Base-by-base conservation (phyloP, 1,139 yeast species). In the Geotrichum klebahnii region DNA sequence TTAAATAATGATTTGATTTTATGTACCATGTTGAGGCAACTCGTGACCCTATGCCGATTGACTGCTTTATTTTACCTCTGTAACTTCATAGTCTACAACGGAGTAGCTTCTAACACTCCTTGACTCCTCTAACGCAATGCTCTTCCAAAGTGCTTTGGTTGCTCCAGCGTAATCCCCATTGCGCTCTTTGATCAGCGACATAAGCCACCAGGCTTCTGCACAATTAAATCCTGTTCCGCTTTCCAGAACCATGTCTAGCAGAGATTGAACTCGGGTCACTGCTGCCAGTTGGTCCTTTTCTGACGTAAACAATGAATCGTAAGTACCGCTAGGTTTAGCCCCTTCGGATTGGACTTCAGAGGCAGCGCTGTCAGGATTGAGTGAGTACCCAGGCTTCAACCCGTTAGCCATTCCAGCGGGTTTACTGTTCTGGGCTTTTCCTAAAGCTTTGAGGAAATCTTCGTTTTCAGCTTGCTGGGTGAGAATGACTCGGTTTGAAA, bases 121-220 rank as follows among this genome's bases (percentile, higher is more conserved):
- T 22, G 66, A 62, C 59, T 82, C 87, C 60, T 84, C 92, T 56
- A 84, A 72, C 56, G 78, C 81, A 19, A 86, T 77, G 62, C 87
- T 77, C 60, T 71, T 77, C 82, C 90, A 80, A 55, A 85, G 70
- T 26, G 84, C 74, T 46, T 72, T 64, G 24, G 77, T 76, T 52
- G 81, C 73, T 50, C 77, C 71, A 1, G 73, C 68, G 52, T 70
- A 72, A 60, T 84, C 88, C 42, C 79, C 83, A 42, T 79, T 72
- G 24, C 65, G 69, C 58, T 83, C 92, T 63, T 84, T 84, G 34
- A 84, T 74, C 58, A 76, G 70, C 3, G 89, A 79, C 55, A 87
- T 72, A 53, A 78, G 75, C 76, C 80, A 82, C 88, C 94, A 85
- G 12, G 84, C 75, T 63, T 87, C 96, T 1, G 86, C 71, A 28